Conservation (phyloP, 2,329 filamentous ascomycete genomes). For the Monosporascus cannonballus region DNA sequence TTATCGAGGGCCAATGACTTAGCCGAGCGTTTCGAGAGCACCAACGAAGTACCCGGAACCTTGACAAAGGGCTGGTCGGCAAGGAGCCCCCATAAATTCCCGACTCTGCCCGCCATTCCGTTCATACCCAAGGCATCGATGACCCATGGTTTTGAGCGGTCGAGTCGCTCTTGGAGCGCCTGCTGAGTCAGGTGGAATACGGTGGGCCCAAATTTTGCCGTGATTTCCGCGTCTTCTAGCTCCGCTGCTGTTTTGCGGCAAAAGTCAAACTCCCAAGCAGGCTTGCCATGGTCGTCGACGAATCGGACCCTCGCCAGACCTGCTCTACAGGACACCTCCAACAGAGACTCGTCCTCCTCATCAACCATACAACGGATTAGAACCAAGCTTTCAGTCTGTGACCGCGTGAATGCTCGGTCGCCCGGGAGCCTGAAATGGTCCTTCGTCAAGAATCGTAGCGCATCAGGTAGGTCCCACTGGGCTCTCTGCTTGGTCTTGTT, state of each 20-base stretch:
- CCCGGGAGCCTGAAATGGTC: conserved; percentile 62
- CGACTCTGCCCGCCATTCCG: conserved; percentile 26
- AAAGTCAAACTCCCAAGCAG: conserved; percentile 10
- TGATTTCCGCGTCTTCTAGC: neutral
- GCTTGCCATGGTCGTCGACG: conserved; percentile 13
- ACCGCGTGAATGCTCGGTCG: conserved; percentile 35
- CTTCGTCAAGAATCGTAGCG: conserved; percentile 61
- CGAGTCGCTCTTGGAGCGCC: conserved; percentile 27
- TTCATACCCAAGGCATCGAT: conserved; percentile 33
- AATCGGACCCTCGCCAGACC: conserved; percentile 25
- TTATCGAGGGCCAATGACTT: conserved; percentile 10
- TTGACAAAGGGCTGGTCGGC: conserved; percentile 24
- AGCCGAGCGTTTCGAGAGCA: conserved; percentile 32
- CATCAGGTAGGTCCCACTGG: conserved; percentile 62
- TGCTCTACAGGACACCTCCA: conserved; percentile 15
- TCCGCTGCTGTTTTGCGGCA: conserved; percentile 6
- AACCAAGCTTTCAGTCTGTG: conserved; percentile 1
- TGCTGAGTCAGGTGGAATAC: conserved; percentile 14
- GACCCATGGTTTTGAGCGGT: conserved; percentile 20
- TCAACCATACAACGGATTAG: conserved; percentile 5
- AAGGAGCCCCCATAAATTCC: conserved; percentile 31
- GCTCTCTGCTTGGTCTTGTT: conserved; percentile 52
- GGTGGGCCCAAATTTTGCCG: conserved; percentile 5
- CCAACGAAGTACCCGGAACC: conserved; percentile 31
- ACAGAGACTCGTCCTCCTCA: conserved; percentile 14